A percentile compares a stretch with the other conserved stretches of the same genome.
Conservation (phyloP, 768 basidiomycete species). For the Pleurotus djamor region DNA sequence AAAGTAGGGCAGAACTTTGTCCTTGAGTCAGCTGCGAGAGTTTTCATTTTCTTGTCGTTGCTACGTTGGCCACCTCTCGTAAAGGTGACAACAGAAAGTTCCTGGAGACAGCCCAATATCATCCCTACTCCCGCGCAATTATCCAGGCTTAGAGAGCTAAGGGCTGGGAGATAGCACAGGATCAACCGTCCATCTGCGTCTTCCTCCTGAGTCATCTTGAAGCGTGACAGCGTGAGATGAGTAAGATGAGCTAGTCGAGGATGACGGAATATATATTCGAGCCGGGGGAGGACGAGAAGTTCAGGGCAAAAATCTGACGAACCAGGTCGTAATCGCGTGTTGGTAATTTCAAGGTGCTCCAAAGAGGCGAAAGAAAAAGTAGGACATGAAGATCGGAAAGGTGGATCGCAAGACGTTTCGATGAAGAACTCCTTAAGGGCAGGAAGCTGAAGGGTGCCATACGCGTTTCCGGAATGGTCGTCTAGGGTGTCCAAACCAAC, state of each 20-base stretch:
- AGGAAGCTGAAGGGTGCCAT: conserved; percentile 26
- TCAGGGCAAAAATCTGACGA: conserved; percentile 13
- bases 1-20: conserved; percentile 50
- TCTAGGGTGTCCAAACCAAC: conserved; percentile 21
- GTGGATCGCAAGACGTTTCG: conserved; percentile 38
- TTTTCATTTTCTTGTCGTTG: background rate
- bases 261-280: conserved; percentile 54
- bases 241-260: conserved; percentile 50
- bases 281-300: conserved; percentile 37
- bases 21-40: conserved; percentile 19
- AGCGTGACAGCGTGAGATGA: conserved; percentile 47
- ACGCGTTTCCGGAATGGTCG: conserved; percentile 14
- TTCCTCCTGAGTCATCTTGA: conserved; percentile 35
- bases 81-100: conserved; percentile 26
- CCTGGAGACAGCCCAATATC: conserved; percentile 38
- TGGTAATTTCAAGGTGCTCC: conserved; percentile 41
- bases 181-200: conserved; percentile 15
- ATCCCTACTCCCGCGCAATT: conserved; percentile 38
- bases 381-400: conserved; percentile 32
- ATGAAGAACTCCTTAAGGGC: conserved; percentile 40
- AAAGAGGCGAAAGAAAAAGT: conserved; percentile 43
- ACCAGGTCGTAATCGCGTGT: conserved; percentile 24
- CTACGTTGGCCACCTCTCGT: conserved; percentile 6
- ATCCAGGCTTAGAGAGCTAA: conserved; percentile 41
- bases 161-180: background rate